Conservation (phyloP, 2,329 filamentous ascomycete species). For the Cercospora brassicicola region DNA sequence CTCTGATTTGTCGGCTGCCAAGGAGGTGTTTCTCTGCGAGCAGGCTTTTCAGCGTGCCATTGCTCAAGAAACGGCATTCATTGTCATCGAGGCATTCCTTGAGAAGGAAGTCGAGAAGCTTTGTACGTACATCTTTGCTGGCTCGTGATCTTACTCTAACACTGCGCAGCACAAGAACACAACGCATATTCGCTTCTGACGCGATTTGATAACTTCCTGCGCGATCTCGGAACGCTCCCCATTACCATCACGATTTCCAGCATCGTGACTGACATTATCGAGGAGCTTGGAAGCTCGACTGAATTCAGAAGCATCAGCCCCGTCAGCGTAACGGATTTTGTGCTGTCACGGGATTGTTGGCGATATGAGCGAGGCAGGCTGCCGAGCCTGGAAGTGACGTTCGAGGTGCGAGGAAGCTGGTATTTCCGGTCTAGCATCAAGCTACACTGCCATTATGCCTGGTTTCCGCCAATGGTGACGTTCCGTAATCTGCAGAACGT, state of each 20-base stretch:
- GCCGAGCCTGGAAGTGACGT: conserved; percentile 27
- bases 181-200: neutral
- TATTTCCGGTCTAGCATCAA: conserved; percentile 9
- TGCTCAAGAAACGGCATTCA: conserved; percentile 26
- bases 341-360: conserved; percentile 30
- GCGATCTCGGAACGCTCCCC: conserved; percentile 22
- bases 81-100: conserved; percentile 30
- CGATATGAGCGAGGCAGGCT: conserved; percentile 13
- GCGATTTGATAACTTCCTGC: conserved; percentile 19
- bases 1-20: conserved; percentile 21
- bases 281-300: neutral
- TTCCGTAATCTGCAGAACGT: conserved; percentile 29
- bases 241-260: conserved; percentile 29
- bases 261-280: conserved; percentile 29
- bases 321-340: conserved; percentile 21
- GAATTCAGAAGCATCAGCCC: conserved; percentile 9
- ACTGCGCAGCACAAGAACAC: neutral
- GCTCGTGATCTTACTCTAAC: neutral
- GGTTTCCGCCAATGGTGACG: conserved; percentile 24
- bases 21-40: conserved; percentile 34
- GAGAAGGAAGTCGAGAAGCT: conserved; percentile 13
- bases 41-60: conserved; percentile 31
- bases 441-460: conserved; percentile 26
- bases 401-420: conserved; percentile 11
- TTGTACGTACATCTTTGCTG: neutral